Base-by-base conservation (phyloP, 2,329 filamentous ascomycete species). In the Fusarium sp. region DNA sequence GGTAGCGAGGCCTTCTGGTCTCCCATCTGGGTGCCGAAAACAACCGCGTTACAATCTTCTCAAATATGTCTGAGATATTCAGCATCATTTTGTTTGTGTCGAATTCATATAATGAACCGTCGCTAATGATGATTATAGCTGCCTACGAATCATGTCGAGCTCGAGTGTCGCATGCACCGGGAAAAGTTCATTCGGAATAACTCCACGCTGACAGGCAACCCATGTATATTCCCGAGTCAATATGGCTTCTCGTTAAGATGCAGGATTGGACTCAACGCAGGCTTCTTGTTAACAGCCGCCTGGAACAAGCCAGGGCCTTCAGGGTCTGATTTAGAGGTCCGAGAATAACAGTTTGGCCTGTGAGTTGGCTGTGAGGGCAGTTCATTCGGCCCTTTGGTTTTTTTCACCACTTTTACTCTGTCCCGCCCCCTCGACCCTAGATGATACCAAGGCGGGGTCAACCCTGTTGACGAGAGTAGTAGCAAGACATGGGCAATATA, bases 21-120 rank as follows among this genome's bases (percentile, higher is more conserved):
- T 76, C 53, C 75, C 72, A 65, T 75, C 73, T 71, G 75, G 64
- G 80, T 90, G 88, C 81, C 85, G 88, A 87, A 79, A 87, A 87
- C 80, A 85, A 88, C 88, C 89, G 88, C 87, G 82, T 82, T 82
- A 77, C 79, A 82, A 90, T 90, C 88, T 91, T 90, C 88, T 91
- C 88, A 87, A 85, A 77, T 66, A 76, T 83, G 78, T 89, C 86
- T 89, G 87, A 89, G 77, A 72, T 26, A 24, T 31, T 31, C 28
- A 54, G 17, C 7, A 8, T 31, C 36, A 24, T 33, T 42, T 39
- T 33, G 18, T n/a, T 43, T 17, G 76, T 79, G 75, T 78, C 77
- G 77, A 76, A 72, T 74, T 75, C 68, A 72, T 38, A 36, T 28
- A 7, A 26, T 49, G 53, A 34, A 34, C n/a, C 18, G 14, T 42